Base-by-base conservation (phyloP, 2,329 filamentous ascomycete genomes). In the Karstenula rhodostoma region DNA sequence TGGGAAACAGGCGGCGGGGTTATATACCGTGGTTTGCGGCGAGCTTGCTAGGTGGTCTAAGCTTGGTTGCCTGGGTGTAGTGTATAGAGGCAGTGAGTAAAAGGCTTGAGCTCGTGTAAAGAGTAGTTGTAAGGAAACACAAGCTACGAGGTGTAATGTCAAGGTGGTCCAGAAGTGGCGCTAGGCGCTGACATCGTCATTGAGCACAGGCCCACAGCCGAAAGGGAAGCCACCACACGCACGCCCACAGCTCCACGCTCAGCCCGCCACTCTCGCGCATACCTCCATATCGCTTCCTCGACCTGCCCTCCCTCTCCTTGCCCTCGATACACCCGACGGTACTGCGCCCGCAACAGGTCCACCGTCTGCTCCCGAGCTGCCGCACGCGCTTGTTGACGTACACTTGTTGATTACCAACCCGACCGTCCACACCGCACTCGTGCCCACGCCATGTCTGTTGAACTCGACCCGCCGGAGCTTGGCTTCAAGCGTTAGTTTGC, bases 401-500 rank as follows among this genome's bases (percentile, higher is more conserved):
- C 42, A 33, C 56, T 17, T 35, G 47, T 37, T 66, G 72, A 75
- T 75, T 75, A 75, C 73, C 67, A 77, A 75, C 64, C 60, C 57
- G 63, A 58, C 56, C 70, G 54, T 52, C 44, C 58, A 43, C 53
- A 44, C 64, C 46, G 56, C 59, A 37, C 61, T 25, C 62, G 58
- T 60, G 58, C 55, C 55, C 46, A 55, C 81, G 86, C 74, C 82
- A 98, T 98, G 95, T 96, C 94, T 72, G 90, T 99, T 83, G 92
- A 97, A 74, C 92, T 99, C 77, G 90, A 95, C 73, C 95, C 94
- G 62, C 80, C 87, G 70, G 95, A 98, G 86, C 89, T 99, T 77
- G 91, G 89, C 83, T 99, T 99, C 83, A 90, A 89, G 82, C 91
- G 95, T 98, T 85, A 76, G 90, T 67, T 46, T 43, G 8, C 48